These are phyloP conservation scores for Entoloma clypeatum DNA, from an alignment of 1,284 basidiomycete species.

Conservation along the genomic window DNA sequence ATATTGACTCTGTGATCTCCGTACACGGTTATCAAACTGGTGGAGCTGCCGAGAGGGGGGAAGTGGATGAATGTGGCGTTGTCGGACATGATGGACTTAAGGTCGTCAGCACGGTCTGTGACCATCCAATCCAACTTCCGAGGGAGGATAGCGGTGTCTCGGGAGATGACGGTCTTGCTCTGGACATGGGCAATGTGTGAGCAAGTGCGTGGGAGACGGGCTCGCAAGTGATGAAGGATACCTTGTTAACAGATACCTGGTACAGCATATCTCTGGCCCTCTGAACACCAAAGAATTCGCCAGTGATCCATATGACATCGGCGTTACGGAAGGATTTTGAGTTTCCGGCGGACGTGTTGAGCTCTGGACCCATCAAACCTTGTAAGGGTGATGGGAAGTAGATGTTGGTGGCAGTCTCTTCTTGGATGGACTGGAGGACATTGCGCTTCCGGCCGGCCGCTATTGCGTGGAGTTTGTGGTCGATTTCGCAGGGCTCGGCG, in stretches of 20 bases:
- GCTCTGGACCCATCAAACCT: slow-evolving; percentile 73
- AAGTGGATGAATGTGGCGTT: slow-evolving; percentile 96
- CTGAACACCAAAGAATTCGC: slow-evolving; percentile 96
- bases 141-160: slow-evolving; percentile 91
- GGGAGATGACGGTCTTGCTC: slow-evolving; percentile 89
- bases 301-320: slow-evolving; percentile 94
- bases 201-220: slow-evolving; percentile 8
- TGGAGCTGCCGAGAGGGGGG: slow-evolving; percentile 86
- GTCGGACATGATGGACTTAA: slow-evolving; percentile 91
- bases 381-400: slow-evolving; percentile 92
- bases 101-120: slow-evolving; percentile 86
- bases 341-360: slow-evolving; percentile 32
- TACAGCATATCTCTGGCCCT: slow-evolving; percentile 93
- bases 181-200: slow-evolving; percentile 39
- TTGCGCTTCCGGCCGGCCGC: slow-evolving; percentile 88
- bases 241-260: slow-evolving; percentile 85
- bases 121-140: slow-evolving; percentile 99
- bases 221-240: slow-evolving; percentile 26
- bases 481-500: slow-evolving; percentile 89
- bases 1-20: slow-evolving; percentile 96
- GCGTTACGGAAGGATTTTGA: slow-evolving; percentile 44
- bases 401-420: slow-evolving; percentile 96
- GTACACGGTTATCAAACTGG: slow-evolving; percentile 90
- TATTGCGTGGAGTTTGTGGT: slow-evolving; percentile 92
- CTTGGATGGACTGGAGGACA: slow-evolving; percentile 89